Conservation (phyloP, 2,329 filamentous ascomycete genomes). For the Phaeosphaeriaceae sp. region DNA sequence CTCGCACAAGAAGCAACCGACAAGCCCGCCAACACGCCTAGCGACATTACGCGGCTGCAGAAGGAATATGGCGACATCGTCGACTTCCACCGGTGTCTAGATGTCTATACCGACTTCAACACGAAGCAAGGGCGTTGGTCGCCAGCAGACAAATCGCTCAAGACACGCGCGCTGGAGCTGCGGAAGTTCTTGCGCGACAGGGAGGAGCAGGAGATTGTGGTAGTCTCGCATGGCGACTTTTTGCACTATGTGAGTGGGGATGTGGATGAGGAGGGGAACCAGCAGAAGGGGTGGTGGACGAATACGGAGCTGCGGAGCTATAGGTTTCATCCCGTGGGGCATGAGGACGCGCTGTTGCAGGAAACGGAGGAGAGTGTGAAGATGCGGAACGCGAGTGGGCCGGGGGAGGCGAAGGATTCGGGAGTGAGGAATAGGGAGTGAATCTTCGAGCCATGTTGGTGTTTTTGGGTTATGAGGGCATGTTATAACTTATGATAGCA, state of each 20-base stretch:
- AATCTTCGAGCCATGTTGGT: too few relatives aligned
- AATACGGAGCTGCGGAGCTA: slow-evolving; percentile 11
- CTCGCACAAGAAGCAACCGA: slow-evolving; percentile 13
- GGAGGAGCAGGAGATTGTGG: slow-evolving; percentile 42
- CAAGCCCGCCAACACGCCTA: slow-evolving; percentile 16
- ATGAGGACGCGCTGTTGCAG: slow-evolving; percentile 7
- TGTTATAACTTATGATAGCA: too few relatives aligned
- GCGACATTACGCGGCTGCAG: slow-evolving; percentile 1
- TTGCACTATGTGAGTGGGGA: slow-evolving; percentile 85
- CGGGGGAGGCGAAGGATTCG: slow-evolving; percentile 6
- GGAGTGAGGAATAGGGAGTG: neutral
- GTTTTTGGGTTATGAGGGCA: too few relatives aligned
- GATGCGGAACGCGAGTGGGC: slow-evolving; percentile 7
- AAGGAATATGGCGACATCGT: slow-evolving; percentile 6
- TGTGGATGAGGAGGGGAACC: slow-evolving; percentile 6
- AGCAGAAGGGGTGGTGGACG: slow-evolving; percentile 3
- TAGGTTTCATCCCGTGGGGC: slow-evolving; percentile 5
- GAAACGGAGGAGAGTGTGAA: slow-evolving; percentile 12
- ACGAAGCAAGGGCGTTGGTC: slow-evolving; percentile 8
- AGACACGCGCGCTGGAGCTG: slow-evolving; percentile 8
- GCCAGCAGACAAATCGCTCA: neutral
- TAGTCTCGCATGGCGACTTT: slow-evolving; percentile 82
- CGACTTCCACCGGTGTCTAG: slow-evolving; percentile 8
- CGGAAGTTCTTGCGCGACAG: slow-evolving; percentile 8
- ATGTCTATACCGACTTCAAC: slow-evolving; percentile 6